phyloP scores from a whole-genome alignment of 371 early-diverging fungal genomes.

The Mucor irregularis region DNA sequence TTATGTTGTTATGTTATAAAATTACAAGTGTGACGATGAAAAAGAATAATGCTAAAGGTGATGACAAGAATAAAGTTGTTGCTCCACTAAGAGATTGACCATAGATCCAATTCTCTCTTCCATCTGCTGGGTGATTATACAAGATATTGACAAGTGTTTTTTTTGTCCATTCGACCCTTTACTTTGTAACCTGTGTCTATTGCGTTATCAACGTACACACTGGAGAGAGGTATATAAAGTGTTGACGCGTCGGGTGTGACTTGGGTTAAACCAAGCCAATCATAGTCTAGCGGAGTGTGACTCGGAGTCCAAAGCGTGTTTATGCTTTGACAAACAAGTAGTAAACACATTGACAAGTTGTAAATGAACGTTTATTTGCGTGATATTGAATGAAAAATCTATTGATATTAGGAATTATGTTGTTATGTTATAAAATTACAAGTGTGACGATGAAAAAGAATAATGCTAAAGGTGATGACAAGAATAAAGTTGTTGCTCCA shows the following conservation, averaged over 20 bases:
- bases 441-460: background rate
- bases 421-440: too few species aligned
- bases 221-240: too few species aligned
- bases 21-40: background rate
- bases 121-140: slow-evolving; percentile 29
- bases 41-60: background rate
- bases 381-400: too few species aligned
- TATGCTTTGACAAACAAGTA: too few species aligned
- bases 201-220: slow-evolving; percentile 47
- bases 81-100: slow-evolving; percentile 18
- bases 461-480: background rate
- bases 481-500: background rate
- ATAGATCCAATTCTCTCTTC: slow-evolving; percentile 26
- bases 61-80: background rate
- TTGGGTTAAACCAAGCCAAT: too few species aligned
- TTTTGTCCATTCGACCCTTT: slow-evolving; percentile 4
- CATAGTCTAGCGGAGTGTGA: too few species aligned
- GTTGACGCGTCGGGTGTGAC: too few species aligned
- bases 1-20: too few species aligned
- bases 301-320: too few species aligned
- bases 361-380: too few species aligned
- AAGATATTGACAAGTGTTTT: slow-evolving; percentile 28
- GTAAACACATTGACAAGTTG: too few species aligned
- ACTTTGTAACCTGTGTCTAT: slow-evolving; percentile 30
- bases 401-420: too few species aligned